Evolutionary conservation across 2,329 filamentous ascomycete species (phyloP).

Genomic region (Aureobasidium vineae): DNA sequence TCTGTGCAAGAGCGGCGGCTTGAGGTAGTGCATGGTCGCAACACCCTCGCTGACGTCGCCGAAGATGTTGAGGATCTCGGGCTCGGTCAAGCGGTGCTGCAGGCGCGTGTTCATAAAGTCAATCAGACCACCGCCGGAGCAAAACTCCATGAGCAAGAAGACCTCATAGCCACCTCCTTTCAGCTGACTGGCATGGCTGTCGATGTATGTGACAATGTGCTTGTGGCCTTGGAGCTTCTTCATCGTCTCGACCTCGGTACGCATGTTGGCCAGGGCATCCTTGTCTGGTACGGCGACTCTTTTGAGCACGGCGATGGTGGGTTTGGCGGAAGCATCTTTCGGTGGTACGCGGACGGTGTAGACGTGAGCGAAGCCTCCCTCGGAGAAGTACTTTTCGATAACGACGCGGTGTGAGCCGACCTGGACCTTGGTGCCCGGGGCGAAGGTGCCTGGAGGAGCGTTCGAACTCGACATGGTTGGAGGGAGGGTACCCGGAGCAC

Average conservation of each 20-base stretch:
- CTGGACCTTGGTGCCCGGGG: slow-evolving; percentile 93
- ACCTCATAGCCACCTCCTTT: slow-evolving; percentile 95
- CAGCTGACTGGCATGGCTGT: slow-evolving; percentile 94
- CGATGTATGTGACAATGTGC: slow-evolving; percentile 96
- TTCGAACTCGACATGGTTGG: slow-evolving; percentile 26
- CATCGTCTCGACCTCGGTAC: slow-evolving; percentile 99
- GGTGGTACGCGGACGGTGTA: slow-evolving; percentile 88
- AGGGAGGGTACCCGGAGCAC: slow-evolving; percentile 2
- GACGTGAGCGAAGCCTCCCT: slow-evolving; percentile 97
- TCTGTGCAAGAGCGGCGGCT: slow-evolving; percentile 85
- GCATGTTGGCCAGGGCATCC: slow-evolving; percentile 90
- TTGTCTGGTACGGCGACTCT: slow-evolving; percentile 96
- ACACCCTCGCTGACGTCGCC: slow-evolving; percentile 93
- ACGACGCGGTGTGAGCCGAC: slow-evolving; percentile 89
- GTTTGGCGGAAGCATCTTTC: slow-evolving; percentile 63
- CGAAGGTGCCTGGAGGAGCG: slow-evolving; percentile 70
- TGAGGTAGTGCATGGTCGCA: slow-evolving; percentile 98
- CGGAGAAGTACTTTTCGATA: slow-evolving; percentile 95
- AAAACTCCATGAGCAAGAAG: slow-evolving; percentile 97
- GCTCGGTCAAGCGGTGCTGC: slow-evolving; percentile 94
- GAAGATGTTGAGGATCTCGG: slow-evolving; percentile 96
- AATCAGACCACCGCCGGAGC: slow-evolving; percentile 89
- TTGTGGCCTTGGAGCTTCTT: slow-evolving; percentile 97
- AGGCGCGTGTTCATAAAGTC: slow-evolving; percentile 99
- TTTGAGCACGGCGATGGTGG: slow-evolving; percentile 83